Base-by-base conservation (phyloP, 2,329 filamentous ascomycete species). In the Verticillium nubilum region DNA sequence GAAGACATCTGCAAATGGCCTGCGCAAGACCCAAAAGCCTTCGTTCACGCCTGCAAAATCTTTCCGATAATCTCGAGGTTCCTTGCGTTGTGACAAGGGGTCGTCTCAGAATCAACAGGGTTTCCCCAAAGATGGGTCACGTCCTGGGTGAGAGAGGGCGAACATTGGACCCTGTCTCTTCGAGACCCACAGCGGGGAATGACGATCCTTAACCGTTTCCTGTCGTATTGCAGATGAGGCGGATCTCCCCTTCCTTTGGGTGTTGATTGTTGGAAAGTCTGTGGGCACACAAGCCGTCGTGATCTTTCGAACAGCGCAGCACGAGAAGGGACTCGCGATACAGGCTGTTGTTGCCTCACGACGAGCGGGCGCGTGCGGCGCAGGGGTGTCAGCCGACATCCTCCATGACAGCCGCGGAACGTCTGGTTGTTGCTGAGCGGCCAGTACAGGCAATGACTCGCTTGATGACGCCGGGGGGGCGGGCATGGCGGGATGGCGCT, bases 71-170 rank as follows among this genome's bases (percentile, higher is more conserved):
- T 54, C 27, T 54, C 28, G n/a, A 54, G 52, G n/a, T 28, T 6
- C 59, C 61, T 57, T 59, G 59, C 58, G 58, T 42, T 42, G 12
- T 25, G 53, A 61, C 72, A 60, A 60, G 72, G 72, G 71, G 53
- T 2, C 66, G 72, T 74, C 68, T 72, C 72, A 73, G 67, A 68
- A 66, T 64, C 65, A 62, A 68, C 68, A 65, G 60, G 70, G 69
- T 66, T 69, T 67, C 71, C 70, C 69, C 66, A 71, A 68, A 67
- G 61, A 63, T 58, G 59, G 53, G 58, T 56, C 52, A 52, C 42
- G 23, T 31, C 19, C 25, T 25, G 10, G 27, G 50, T 58, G 23
- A 33, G 28, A 52, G 33, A 52, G 15, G 56, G 33, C 31, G 52
- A 26, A 47, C 50, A 59, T 42, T 28, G 35, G 25, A 56, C 60